Percentiles rank a stretch among this genome's conserved stretches.
phyloP scores from a whole-genome alignment of 2,329 filamentous ascomycete genomes.

The Triangularia setosa region DNA sequence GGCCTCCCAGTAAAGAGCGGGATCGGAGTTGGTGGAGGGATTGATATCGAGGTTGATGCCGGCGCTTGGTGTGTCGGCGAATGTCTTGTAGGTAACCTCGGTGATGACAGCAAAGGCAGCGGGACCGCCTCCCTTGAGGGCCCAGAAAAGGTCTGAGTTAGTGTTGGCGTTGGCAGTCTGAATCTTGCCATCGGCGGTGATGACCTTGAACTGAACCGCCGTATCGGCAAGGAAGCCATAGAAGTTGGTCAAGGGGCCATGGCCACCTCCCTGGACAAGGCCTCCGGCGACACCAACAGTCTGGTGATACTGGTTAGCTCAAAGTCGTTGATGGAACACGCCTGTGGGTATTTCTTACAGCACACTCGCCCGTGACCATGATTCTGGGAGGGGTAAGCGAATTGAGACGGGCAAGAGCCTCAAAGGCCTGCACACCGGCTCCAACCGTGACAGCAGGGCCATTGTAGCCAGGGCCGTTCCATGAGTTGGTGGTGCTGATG shows the following conservation, averaged over 20 bases:
- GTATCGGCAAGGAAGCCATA: conserved; percentile 49
- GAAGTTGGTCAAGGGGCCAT: conserved; percentile 42
- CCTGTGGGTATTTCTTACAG: conserved; percentile 31
- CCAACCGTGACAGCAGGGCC: conserved; percentile 49
- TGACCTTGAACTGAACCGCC: conserved; percentile 44
- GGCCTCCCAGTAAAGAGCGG: conserved; percentile 44
- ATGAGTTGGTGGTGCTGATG: conserved; percentile 37
- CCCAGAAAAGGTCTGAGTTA: conserved; percentile 55
- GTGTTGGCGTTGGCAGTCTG: conserved; percentile 39
- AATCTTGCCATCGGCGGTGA: conserved; percentile 42
- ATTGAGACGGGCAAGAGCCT: conserved; percentile 41
- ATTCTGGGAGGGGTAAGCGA: conserved; percentile 36
- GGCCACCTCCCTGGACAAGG: conserved; percentile 57
- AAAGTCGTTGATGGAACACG: background rate
- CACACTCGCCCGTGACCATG: conserved; percentile 51
- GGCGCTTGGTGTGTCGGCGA: conserved; percentile 41
- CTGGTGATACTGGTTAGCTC: conserved; percentile 23
- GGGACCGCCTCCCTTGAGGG: conserved; percentile 49
- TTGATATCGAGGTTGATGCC: conserved; percentile 42
- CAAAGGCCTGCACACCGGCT: conserved; percentile 47
- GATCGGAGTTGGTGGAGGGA: conserved; percentile 33
- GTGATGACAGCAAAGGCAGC: conserved; percentile 51
- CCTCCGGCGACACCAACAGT: conserved; percentile 59
- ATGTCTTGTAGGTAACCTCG: conserved; percentile 46
- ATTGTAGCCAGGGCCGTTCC: conserved; percentile 37